Evolutionary conservation across 257 asterid genomes (phyloP).

Genomic region (Knoxia roxburghii): DNA sequence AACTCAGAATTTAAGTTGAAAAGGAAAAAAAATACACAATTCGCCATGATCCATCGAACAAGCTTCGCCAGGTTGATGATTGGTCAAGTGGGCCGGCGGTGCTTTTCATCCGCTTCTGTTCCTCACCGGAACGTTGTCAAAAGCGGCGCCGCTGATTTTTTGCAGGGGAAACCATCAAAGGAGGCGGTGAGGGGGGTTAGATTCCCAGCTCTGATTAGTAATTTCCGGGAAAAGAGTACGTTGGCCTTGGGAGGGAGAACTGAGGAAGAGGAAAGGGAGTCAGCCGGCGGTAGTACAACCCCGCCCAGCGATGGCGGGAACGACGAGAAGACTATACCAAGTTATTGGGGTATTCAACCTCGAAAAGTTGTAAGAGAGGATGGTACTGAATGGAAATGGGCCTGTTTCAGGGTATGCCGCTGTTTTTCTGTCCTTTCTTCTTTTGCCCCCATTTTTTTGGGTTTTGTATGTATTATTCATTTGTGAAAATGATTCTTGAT

Average conservation of each 20-base stretch:
- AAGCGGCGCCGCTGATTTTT: constrained; percentile 6
- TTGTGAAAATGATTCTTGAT: background rate
- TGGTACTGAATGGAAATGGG: constrained; percentile 80
- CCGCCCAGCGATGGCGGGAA: constrained; percentile 17
- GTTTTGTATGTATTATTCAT: too few species aligned
- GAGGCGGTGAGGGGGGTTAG: constrained; percentile 25
- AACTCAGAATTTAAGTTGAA: background rate
- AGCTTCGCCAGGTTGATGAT: constrained; percentile 31
- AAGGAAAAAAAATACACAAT: background rate
- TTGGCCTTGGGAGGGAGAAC: constrained; percentile 43
- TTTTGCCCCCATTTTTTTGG: background rate
- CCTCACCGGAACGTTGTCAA: constrained; percentile 1
- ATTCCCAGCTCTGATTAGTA: constrained; percentile 14
- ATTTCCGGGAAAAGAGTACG: constrained; percentile 43
- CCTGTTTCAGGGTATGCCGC: constrained; percentile 55
- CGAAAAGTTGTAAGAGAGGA: constrained; percentile 49
- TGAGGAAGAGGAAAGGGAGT: constrained; percentile 16
- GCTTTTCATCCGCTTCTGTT: constrained; percentile 32
- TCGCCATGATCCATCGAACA: constrained; percentile 7
- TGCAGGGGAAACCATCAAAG: constrained; percentile 13
- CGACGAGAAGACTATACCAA: constrained; percentile 27
- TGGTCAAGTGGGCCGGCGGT: constrained; percentile 34
- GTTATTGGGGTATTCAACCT: constrained; percentile 74
- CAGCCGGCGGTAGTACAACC: constrained; percentile 11
- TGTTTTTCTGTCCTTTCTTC: too few species aligned